These are phyloP conservation scores for Polyporus tsugae DNA, from an alignment of 1,284 basidiomycete genomes.

Conservation along the genomic window DNA sequence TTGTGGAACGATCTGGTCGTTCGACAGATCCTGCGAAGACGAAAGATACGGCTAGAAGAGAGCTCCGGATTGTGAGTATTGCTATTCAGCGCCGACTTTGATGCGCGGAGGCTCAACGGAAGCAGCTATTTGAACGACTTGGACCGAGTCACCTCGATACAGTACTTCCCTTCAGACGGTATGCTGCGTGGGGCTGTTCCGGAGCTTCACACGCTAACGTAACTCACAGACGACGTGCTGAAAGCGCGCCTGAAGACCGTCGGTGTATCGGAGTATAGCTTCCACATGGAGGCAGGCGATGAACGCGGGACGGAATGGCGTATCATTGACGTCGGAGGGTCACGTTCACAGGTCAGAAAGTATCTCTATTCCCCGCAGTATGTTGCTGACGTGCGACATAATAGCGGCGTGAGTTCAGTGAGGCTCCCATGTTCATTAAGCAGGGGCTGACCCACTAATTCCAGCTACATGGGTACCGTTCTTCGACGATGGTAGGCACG, in stretches of 20 bases:
- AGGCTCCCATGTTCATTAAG: not conserved
- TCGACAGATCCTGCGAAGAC: slow-evolving; percentile 61
- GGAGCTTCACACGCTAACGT: slow-evolving; percentile 18
- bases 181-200: slow-evolving; percentile 27
- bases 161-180: slow-evolving; percentile 78
- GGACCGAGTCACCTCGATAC: slow-evolving; percentile 66
- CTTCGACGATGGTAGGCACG: slow-evolving; percentile 71
- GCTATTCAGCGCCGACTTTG: not conserved
- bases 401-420: slow-evolving; percentile 45
- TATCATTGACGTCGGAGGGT: slow-evolving; percentile 82
- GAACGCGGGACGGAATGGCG: slow-evolving; percentile 81
- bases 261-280: slow-evolving; percentile 79
- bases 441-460: slow-evolving; percentile 15
- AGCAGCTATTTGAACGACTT: slow-evolving; percentile 76
- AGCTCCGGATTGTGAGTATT: slow-evolving; percentile 72
- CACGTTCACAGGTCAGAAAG: slow-evolving; percentile 71
- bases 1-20: slow-evolving; percentile 72
- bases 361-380: slow-evolving; percentile 18
- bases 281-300: slow-evolving; percentile 79
- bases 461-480: slow-evolving; percentile 78
- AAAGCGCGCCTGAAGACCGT: slow-evolving; percentile 64
- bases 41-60: slow-evolving; percentile 77
- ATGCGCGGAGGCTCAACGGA: not conserved
- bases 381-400: slow-evolving; percentile 13
- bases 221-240: slow-evolving; percentile 65